Evolutionary conservation across 1,284 basidiomycete species (phyloP).

Genomic region (Rhodotorula sp.): DNA sequence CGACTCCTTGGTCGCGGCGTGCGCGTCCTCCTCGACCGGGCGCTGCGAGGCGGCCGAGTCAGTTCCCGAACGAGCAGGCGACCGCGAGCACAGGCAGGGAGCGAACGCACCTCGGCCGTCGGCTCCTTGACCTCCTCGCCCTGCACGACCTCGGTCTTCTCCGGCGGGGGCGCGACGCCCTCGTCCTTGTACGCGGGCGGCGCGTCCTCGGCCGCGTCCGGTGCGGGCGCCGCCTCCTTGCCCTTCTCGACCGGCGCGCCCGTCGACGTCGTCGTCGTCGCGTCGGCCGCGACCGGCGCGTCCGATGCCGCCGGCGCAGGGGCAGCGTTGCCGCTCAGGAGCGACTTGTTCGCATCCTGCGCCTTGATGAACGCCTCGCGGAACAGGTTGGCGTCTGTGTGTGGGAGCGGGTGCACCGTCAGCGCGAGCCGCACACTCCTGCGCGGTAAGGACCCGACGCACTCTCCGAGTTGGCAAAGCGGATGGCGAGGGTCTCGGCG

Average conservation of each 20-base stretch:
- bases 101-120: conserved; percentile 29
- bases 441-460: conserved; percentile 50
- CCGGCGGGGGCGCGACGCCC: conserved; percentile 24
- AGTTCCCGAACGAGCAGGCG: background rate
- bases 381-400: conserved; percentile 80
- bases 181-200: conserved; percentile 33
- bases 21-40: conserved; percentile 28
- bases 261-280: conserved; percentile 18
- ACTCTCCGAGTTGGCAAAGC: conserved; percentile 98
- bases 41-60: conserved; percentile 2
- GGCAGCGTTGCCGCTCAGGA: conserved; percentile 51
- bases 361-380: conserved; percentile 83
- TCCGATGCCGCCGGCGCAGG: conserved; percentile 39
- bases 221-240: conserved; percentile 29
- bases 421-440: background rate
- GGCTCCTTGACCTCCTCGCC: conserved; percentile 37
- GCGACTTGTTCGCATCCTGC: conserved; percentile 66
- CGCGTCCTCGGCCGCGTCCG: conserved; percentile 23
- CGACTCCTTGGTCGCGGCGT: conserved; percentile 31
- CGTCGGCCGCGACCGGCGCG: conserved; percentile 31
- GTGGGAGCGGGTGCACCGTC: background rate
- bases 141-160: conserved; percentile 39
- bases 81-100: too few relatives aligned
- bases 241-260: conserved; percentile 33
- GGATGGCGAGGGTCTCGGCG: conserved; percentile 93